Evolutionary conservation across 139 green algal genomes (phyloP).

Genomic region (Mychonastes homosphaera): DNA sequence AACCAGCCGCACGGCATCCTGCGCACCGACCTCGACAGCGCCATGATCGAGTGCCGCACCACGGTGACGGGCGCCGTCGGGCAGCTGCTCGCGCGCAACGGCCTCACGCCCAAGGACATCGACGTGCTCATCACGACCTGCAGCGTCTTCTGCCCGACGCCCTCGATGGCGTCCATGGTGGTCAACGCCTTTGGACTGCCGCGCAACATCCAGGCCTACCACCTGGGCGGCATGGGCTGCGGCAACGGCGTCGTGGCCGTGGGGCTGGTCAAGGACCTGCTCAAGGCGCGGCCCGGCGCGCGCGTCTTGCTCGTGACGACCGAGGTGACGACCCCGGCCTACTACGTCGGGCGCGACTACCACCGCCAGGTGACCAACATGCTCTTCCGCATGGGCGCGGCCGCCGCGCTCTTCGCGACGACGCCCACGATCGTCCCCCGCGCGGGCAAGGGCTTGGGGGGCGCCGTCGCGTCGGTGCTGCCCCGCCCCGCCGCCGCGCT

Average conservation of each 20-base stretch:
- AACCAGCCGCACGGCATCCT: neutral
- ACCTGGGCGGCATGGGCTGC: conserved; percentile 61
- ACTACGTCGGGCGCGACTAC: conserved; percentile 40
- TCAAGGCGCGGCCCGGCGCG: conserved; percentile 43
- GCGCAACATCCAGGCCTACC: conserved; percentile 41
- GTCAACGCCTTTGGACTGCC: conserved; percentile 59
- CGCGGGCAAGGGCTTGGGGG: conserved; percentile 6
- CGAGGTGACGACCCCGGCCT: conserved; percentile 42
- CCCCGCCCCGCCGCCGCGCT: too few relatives aligned
- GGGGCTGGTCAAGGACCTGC: conserved; percentile 54
- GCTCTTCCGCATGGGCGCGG: conserved; percentile 46
- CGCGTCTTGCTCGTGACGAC: conserved; percentile 43
- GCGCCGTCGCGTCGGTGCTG: neutral
- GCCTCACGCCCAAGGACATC: conserved; percentile 29
- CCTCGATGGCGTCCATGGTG: conserved; percentile 65
- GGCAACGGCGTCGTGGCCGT: conserved; percentile 54
- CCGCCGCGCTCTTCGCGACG: conserved; percentile 37
- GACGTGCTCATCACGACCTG: conserved; percentile 45
- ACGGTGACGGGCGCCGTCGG: too few relatives aligned
- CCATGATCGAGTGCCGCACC: neutral
- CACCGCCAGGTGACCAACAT: conserved; percentile 41
- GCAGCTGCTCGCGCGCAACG: conserved; percentile 7
- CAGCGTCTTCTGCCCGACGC: conserved; percentile 70
- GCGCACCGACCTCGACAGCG: neutral
- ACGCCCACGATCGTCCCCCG: conserved; percentile 14